These are phyloP conservation scores for Quercus berberidifolia DNA, from an alignment of 306 rosid genomes.

Conservation along the genomic window DNA sequence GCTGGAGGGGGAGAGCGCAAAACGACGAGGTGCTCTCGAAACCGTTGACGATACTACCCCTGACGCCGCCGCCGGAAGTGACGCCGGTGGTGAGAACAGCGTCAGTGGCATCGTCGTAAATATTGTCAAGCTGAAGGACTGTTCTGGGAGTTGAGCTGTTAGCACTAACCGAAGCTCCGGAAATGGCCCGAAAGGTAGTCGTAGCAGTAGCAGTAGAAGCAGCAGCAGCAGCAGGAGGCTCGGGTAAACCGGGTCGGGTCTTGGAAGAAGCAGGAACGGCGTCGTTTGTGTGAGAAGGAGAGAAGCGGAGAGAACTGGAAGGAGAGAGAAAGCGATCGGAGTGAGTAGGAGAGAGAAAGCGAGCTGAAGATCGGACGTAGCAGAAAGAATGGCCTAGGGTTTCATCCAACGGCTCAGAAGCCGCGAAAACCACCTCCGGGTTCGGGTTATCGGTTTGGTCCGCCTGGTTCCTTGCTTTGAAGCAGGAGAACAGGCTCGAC, in stretches of 20 bases:
- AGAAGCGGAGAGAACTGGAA: constrained; percentile 78
- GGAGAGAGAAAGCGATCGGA: constrained; percentile 91
- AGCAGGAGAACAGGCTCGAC: constrained; percentile 68
- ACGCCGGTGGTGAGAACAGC: constrained; percentile 23
- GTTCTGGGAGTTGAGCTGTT: constrained; percentile 77
- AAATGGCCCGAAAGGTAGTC: constrained; percentile 57
- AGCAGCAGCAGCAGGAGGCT: constrained; percentile 28
- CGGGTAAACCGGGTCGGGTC: constrained; percentile 55
- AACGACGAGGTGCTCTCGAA: constrained; percentile 86
- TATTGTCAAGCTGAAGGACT: constrained; percentile 61
- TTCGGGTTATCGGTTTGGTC: constrained; percentile 23
- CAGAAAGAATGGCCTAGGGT: constrained; percentile 99
- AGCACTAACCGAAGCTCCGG: constrained; percentile 97
- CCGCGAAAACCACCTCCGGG: constrained; percentile 43
- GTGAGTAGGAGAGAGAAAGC: constrained; percentile 72
- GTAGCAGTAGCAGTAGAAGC: too few species aligned
- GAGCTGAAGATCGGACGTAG: constrained; percentile 80
- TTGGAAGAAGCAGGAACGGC: not conserved
- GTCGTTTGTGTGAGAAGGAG: constrained; percentile 53
- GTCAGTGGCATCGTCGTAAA: constrained; percentile 50
- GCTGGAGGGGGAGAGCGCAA: constrained; percentile 80
- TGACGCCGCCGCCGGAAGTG: constrained; percentile 32
- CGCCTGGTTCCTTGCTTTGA: constrained; percentile 38
- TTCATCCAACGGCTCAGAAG: constrained; percentile 72
- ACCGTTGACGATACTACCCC: constrained; percentile 63